phyloP scores from a whole-genome alignment of 2,329 filamentous ascomycete species.

The Diaporthe ilicicola region DNA sequence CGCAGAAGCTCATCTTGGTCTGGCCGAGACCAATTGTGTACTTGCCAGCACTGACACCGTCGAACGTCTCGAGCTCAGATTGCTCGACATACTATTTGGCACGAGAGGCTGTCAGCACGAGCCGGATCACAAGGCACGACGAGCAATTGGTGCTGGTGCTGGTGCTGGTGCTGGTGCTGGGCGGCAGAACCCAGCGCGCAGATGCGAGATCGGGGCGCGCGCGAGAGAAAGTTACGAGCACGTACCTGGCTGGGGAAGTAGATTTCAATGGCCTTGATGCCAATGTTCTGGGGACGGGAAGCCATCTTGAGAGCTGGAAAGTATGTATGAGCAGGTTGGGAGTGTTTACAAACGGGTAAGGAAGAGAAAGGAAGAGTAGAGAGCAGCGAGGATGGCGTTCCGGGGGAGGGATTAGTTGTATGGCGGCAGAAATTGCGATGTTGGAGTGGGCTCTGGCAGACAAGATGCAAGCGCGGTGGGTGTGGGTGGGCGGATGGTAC shows the following conservation, averaged over 20 bases:
- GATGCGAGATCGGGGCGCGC: not conserved
- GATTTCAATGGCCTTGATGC: slow-evolving; percentile 92
- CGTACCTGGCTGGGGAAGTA: slow-evolving; percentile 87
- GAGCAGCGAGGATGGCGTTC: not conserved
- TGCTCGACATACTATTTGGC: slow-evolving; percentile 82
- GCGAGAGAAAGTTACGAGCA: slow-evolving; percentile 33
- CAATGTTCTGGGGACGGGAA: slow-evolving; percentile 83
- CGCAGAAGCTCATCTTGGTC: slow-evolving; percentile 92
- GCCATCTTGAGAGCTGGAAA: slow-evolving; percentile 62
- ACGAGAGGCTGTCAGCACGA: slow-evolving; percentile 21
- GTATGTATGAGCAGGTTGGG: slow-evolving; percentile 13
- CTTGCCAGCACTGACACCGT: slow-evolving; percentile 83
- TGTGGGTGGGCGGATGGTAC: slow-evolving; percentile 13
- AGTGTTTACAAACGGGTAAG: not conserved
- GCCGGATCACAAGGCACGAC: too few relatives aligned
- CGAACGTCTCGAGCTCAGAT: slow-evolving; percentile 83
- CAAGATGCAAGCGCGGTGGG: slow-evolving; percentile 27
- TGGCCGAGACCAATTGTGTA: slow-evolving; percentile 92
- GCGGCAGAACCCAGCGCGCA: not conserved
- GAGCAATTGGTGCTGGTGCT: not conserved
- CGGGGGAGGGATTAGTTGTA: slow-evolving; percentile 19
- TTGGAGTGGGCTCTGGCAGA: slow-evolving; percentile 22
- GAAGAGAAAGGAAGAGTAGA: slow-evolving; percentile 7
- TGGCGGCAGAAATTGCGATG: slow-evolving; percentile 21
- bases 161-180: not conserved